Evolutionary conservation across 2,329 filamentous ascomycete genomes (phyloP).

Genomic region (Microcera coccophila): DNA sequence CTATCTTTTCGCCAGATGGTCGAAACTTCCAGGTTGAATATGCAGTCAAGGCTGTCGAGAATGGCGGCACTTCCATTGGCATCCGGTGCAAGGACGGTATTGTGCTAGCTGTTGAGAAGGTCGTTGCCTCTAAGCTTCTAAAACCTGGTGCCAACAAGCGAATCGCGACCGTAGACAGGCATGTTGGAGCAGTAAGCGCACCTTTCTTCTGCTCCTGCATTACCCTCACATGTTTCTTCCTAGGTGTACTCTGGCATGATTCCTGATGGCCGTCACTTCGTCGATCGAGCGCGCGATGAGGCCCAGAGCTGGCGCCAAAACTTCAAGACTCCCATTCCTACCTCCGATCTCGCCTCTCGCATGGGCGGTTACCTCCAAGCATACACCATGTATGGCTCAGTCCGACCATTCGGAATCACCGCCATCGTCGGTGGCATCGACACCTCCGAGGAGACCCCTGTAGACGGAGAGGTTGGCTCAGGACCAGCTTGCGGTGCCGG

Average conservation of each 20-base stretch:
- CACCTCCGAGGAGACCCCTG: constrained; percentile 75
- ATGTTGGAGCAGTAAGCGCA: constrained; percentile 79
- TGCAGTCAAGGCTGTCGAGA: constrained; percentile 97
- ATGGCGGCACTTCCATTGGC: constrained; percentile 91
- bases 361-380: constrained; percentile 96
- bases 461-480: constrained; percentile 84
- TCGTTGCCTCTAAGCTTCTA: constrained; percentile 89
- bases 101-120: constrained; percentile 93
- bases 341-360: constrained; percentile 80
- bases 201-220: not conserved
- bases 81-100: constrained; percentile 97
- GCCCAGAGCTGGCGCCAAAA: constrained; percentile 83
- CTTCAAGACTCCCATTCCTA: constrained; percentile 93
- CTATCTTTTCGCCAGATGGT: constrained; percentile 98
- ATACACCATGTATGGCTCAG: constrained; percentile 95
- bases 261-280: constrained; percentile 92
- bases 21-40: constrained; percentile 99
- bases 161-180: constrained; percentile 90
- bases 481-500: constrained; percentile 78
- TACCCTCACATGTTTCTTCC: constrained; percentile 9
- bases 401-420: constrained; percentile 94
- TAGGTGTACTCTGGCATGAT: constrained; percentile 92
- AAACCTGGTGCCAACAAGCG: constrained; percentile 96
- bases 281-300: constrained; percentile 91
- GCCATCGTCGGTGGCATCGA: constrained; percentile 94